A percentile compares a stretch with the other conserved stretches of the same genome.
Evolutionary conservation across 192 early-diverging fungal genomes (phyloP).

Genomic region (Coemansia sp.): DNA sequence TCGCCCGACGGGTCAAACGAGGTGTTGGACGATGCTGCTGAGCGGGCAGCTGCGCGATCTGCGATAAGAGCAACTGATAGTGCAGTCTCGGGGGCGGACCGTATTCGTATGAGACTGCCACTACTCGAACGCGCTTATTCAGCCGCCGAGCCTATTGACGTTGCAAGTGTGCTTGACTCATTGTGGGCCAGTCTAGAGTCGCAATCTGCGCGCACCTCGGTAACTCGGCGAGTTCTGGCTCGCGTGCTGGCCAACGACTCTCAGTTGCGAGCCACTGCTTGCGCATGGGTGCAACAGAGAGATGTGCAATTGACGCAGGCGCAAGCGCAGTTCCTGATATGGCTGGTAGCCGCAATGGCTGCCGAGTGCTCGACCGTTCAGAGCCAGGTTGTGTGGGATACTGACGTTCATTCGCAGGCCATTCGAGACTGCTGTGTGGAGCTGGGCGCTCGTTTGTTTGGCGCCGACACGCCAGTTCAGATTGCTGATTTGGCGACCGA

Average conservation of each 20-base stretch:
- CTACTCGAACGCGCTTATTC: slow-evolving; percentile 11
- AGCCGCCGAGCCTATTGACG: background rate
- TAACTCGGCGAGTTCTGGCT: slow-evolving; percentile 17
- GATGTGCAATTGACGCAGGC: background rate
- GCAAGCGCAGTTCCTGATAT: slow-evolving; percentile 2
- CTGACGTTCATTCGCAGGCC: background rate
- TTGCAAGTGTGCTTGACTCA: slow-evolving; percentile 2
- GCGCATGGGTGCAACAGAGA: slow-evolving; percentile 14
- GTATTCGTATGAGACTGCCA: background rate
- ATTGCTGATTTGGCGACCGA: background rate
- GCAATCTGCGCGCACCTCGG: background rate
- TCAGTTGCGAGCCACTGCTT: slow-evolving; percentile 10
- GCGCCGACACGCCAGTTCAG: background rate
- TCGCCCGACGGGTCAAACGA: background rate
- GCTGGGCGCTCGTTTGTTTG: slow-evolving; percentile 10
- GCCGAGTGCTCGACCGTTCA: background rate
- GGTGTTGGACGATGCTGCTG: slow-evolving; percentile 18
- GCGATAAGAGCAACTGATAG: background rate
- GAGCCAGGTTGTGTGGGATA: slow-evolving; percentile 25
- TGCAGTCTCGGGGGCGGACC: background rate
- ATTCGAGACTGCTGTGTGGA: slow-evolving; percentile 11
- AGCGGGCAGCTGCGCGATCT: slow-evolving; percentile 4
- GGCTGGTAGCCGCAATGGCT: slow-evolving; percentile 14
- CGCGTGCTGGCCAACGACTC: slow-evolving; percentile 20
- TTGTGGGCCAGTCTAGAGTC: slow-evolving; percentile 10